Evolutionary conservation across 2,329 filamentous ascomycete species (phyloP), one percentile per base, ranked within the genome.

Genomic region (Talaromyces amestolkiae): DNA sequence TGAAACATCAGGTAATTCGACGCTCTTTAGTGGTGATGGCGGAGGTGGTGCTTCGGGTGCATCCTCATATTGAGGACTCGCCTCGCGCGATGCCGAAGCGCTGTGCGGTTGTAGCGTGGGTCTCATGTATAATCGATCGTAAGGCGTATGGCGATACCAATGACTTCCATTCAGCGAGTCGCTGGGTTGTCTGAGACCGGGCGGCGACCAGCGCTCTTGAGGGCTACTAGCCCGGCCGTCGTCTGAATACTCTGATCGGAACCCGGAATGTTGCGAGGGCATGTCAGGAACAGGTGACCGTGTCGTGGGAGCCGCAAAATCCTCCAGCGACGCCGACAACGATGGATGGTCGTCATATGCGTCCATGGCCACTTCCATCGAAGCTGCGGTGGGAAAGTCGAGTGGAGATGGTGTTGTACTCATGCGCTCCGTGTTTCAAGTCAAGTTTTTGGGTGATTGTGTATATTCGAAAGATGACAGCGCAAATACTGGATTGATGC

Each of bases 211-310:
- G 37, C 85, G 86, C 58, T 84, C 82, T 63, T 73, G 75, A 31
- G 78, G 77, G 4, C 58, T 53, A 53, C 27, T 64, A 37, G 59
- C 33, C 35, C 76, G 68, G 63, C 78, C 72, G 64, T 72, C 69
- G 33, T 84, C 83, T 58, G 84, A 80, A 41, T 81, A 78, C 60
- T 80, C 79, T 17, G 82, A 88, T 70, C 85, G 83, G 79, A 89
- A 89, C 72, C 84, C 87, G 45, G 87, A 89, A 75, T 88, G 86
- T 69, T 86, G 84, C 59, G 84, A 87, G 17, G 84, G 84, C 64
- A 85, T 70, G 24, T 82, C 81, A 66, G 86, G 85, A 61, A 83
- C 74, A 19, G 85, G 85, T 17, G 83, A 84, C 39, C 80, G 82
- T 60, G 72, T 74, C 67, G 82, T 82, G 70, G 81, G 80, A 68